Evolutionary conservation across 495 filamentous ascomycete genomes (phyloP), one percentile per base, ranked within the genome.

Genomic region (Echria macrotheca): DNA sequence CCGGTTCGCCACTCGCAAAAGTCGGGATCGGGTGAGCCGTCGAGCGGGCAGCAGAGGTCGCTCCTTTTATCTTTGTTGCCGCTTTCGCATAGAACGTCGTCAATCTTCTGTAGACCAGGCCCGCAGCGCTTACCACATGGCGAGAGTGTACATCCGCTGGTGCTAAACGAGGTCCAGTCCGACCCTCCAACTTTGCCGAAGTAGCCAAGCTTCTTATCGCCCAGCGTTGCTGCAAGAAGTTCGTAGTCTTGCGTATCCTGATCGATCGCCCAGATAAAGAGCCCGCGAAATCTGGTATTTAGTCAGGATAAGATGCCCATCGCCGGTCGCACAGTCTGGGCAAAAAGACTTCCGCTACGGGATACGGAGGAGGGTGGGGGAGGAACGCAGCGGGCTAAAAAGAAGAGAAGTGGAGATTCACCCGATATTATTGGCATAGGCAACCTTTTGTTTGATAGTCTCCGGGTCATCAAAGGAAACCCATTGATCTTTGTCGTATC

Each of bases 401-500:
- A 31, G 12, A 12, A 31, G 28, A 31, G 28, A 31, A 31, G 12
- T 6, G 6, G 28, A 31, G 28, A 31, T 31, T 6, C 12, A 44
- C 7, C 66, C 58, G 3, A 36, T 3, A 0, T 48, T 31, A 33
- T 72, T 69, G 1, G 74, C 72, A 8, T 12, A 73, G 12, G 66
- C 55, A 1, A 63, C 44, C 56, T 78, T 76, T 26, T 55, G 44
- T 46, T 68, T 50, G 41, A 77, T 64, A 0, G 72, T 77, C 6
- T 65, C 53, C 0, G 22, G 33, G 50, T 73, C 68, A 48, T 80
- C 63, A 52, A 62, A 80, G 1, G 60, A 66, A 5, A 78, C 59
- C 76, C 75, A 80, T 42, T 77, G 70, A 47, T 73, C 55, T 0
- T 37, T 5, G 45, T 65, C 47, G 40, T 46, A 78, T n/a, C n/a